These are phyloP conservation scores for Schizothecium vesticola DNA, from an alignment of 495 filamentous ascomycete genomes.

Conservation along the genomic window DNA sequence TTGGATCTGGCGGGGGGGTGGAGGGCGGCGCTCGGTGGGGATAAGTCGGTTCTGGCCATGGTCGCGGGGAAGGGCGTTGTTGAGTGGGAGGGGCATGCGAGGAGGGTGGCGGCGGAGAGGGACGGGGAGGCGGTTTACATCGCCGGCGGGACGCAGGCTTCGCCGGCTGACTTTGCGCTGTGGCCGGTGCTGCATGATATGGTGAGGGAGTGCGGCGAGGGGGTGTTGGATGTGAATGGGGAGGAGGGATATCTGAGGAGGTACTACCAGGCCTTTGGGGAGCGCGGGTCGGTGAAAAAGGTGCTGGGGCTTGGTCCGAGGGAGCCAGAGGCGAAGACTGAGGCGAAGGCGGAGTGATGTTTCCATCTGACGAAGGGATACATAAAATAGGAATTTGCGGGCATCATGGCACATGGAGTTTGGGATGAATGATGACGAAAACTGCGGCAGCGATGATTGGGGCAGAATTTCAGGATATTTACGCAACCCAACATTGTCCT, in stretches of 20 bases:
- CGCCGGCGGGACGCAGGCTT: slow-evolving; percentile 50
- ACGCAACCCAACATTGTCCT: not conserved
- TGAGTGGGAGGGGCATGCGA: slow-evolving; percentile 24
- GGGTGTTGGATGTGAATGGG: slow-evolving; percentile 11
- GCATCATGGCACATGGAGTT: not conserved
- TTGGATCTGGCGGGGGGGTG: slow-evolving; percentile 35
- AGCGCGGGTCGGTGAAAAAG: slow-evolving; percentile 44
- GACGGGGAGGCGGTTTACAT: slow-evolving; percentile 33
- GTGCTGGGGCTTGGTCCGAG: slow-evolving; percentile 28
- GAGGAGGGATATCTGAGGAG: slow-evolving; percentile 28
- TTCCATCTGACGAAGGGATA: not conserved
- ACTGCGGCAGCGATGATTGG: not conserved
- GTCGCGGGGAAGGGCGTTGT: slow-evolving; percentile 12
- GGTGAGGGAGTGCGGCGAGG: slow-evolving; percentile 27
- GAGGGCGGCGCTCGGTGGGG: slow-evolving; percentile 14
- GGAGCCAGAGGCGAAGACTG: not conserved
- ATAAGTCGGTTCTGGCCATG: not conserved
- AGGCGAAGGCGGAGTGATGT: not conserved
- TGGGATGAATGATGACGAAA: not conserved
- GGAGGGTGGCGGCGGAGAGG: slow-evolving; percentile 18
- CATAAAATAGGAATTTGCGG: not conserved
- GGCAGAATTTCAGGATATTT: not conserved
- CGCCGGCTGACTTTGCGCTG: slow-evolving; percentile 64
- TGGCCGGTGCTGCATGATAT: slow-evolving; percentile 67
- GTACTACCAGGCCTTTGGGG: slow-evolving; percentile 50